These are phyloP conservation scores for Colletotrichum sublineola DNA, from an alignment of 2,329 filamentous ascomycete species.

Conservation along the genomic window DNA sequence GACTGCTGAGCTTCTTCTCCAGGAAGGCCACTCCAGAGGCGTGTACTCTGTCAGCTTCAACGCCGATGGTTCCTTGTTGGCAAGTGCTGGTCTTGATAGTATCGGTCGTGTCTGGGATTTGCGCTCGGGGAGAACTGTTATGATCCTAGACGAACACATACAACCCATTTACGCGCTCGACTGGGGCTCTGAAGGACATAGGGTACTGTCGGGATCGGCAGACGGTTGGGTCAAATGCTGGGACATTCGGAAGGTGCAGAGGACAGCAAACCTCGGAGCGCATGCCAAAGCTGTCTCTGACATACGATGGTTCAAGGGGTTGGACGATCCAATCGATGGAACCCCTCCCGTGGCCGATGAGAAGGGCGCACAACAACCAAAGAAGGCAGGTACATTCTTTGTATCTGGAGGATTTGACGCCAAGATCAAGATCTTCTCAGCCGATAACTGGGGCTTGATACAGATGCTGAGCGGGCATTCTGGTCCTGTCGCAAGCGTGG, in stretches of 20 bases:
- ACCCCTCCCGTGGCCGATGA: slow-evolving; percentile 71
- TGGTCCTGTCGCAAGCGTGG: slow-evolving; percentile 90
- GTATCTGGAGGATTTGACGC: slow-evolving; percentile 93
- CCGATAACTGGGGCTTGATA: slow-evolving; percentile 93
- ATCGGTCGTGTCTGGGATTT: slow-evolving; percentile 97
- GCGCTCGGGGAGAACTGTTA: slow-evolving; percentile 90
- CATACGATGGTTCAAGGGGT: slow-evolving; percentile 91
- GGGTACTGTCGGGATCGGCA: slow-evolving; percentile 91
- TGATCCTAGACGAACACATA: slow-evolving; percentile 88
- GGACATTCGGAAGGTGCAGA: slow-evolving; percentile 92
- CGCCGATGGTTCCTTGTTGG: slow-evolving; percentile 88
- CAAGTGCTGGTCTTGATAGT: slow-evolving; percentile 93
- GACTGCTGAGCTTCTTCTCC: slow-evolving; percentile 84
- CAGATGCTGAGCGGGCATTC: slow-evolving; percentile 92
- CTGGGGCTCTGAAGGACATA: slow-evolving; percentile 91
- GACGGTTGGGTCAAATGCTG: slow-evolving; percentile 99
- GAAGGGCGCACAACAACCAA: slow-evolving; percentile 77
- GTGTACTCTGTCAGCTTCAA: slow-evolving; percentile 94
- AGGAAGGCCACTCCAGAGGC: slow-evolving; percentile 95
- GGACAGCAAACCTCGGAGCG: slow-evolving; percentile 87
- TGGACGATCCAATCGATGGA: slow-evolving; percentile 78
- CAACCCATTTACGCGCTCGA: slow-evolving; percentile 94
- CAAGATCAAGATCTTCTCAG: slow-evolving; percentile 94
- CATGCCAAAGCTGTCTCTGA: slow-evolving; percentile 94
- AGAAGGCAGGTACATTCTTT: slow-evolving; percentile 92